Percentiles rank a stretch among this genome's conserved stretches.
Evolutionary conservation across 2,329 filamentous ascomycete genomes (phyloP).

Genomic region (Epichloe gansuensis): DNA sequence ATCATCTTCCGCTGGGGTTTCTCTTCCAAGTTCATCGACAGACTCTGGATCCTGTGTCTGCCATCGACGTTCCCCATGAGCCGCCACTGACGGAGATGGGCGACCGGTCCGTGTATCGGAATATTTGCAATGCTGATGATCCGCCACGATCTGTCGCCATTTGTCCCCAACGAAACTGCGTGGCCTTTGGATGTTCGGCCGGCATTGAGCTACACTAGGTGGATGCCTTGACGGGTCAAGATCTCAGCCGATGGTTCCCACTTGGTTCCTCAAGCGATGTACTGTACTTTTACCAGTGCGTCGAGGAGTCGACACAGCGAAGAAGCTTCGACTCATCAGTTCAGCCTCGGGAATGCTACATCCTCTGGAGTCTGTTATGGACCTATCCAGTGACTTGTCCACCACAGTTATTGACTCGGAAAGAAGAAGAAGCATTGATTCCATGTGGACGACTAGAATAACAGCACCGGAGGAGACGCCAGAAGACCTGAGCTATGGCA

Average conservation of each 20-base stretch:
- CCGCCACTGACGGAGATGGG: constrained; percentile 21
- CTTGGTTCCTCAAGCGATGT: constrained; percentile 41
- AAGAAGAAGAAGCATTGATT: constrained; percentile 12
- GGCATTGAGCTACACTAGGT: constrained; percentile 53
- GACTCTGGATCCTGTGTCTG: constrained; percentile 13
- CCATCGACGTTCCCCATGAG: constrained; percentile 9
- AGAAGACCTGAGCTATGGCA: background rate
- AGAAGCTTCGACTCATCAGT: constrained; percentile 50
- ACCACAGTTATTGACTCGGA: constrained; percentile 11
- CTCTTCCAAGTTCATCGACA: background rate
- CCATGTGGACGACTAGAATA: background rate
- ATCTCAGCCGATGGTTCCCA: constrained; percentile 43
- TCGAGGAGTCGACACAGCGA: constrained; percentile 34
- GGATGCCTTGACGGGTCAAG: constrained; percentile 32
- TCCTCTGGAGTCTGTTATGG: constrained; percentile 10
- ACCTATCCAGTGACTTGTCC: constrained; percentile 13
- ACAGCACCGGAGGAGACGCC: constrained; percentile 5
- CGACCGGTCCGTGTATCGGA: constrained; percentile 23
- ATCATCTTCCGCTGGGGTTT: background rate
- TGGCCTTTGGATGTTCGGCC: constrained; percentile 51
- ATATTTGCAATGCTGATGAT: constrained; percentile 48
- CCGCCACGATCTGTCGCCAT: constrained; percentile 53
- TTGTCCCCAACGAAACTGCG: constrained; percentile 50
- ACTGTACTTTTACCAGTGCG: constrained; percentile 45
- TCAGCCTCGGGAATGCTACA: constrained; percentile 34